Evolutionary conservation across 23 red algal species (phyloP), one percentile per base, ranked within the genome.

Genomic region (Gracilaria gracilis): DNA sequence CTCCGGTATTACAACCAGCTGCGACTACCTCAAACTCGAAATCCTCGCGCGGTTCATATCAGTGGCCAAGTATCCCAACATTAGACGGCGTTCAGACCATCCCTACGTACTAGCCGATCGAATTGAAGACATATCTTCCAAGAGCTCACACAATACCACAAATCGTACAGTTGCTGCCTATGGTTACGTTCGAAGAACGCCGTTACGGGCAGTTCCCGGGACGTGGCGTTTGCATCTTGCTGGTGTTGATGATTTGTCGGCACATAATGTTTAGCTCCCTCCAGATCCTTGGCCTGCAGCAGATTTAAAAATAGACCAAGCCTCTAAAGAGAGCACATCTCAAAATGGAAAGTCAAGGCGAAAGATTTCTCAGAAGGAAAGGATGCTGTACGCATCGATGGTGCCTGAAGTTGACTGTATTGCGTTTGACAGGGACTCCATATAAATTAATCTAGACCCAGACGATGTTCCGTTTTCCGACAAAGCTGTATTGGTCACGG

Each of bases 11-110:
- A 93, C 89, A 12, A 66, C 89, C 6, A 54, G 77, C 20, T 94
- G 95, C 6, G 94, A 96, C 23, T 99, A 99, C 62, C 66, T 99
- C 13, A 95, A 88, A 27, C 80, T 94, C 21, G 97, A 99, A 85
- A 88, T 99, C 31, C 93, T 99, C 44, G 94, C 97, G 20, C 97
- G 97, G 54, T 99, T 99, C 71, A 90, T 99, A 40, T 96, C 94
- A 13, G 81, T 96, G 1, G 82, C 94, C n/a, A 99, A 99, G 72
- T 96, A 81, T 79, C 86, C 88, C 12, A 82, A 66, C 61, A 61
- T 99, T 3, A 42, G 87, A 37, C 96, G 94, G 91, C 88, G 97
- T 67, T 80, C 89, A 67, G 94, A 91, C 14, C 97, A 96, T 53
- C 82, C 90, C 0, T 99, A 94, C 66, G 75, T 99, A 33, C 82